Percentiles rank a stretch among this genome's conserved stretches.
Conservation (phyloP, 1,139 yeast species). For the Geotrichum klebahnii region DNA sequence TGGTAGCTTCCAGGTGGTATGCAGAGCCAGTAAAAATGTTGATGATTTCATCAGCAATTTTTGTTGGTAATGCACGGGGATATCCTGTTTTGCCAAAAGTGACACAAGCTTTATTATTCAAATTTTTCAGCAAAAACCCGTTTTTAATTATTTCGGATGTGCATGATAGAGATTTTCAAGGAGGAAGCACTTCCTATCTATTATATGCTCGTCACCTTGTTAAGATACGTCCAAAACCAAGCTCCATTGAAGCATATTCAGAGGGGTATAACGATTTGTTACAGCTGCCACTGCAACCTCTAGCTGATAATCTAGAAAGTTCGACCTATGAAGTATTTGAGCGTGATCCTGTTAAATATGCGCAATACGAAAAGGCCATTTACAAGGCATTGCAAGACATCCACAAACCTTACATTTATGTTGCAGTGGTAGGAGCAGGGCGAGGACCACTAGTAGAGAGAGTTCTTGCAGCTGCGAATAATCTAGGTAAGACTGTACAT, state of each 20-base stretch:
- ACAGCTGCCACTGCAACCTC: slow-evolving; percentile 69
- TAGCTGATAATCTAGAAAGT: slow-evolving; percentile 52
- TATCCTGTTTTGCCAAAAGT: slow-evolving; percentile 60
- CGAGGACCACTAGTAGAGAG: slow-evolving; percentile 71
- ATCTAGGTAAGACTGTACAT: slow-evolving; percentile 37
- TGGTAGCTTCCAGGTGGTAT: slow-evolving; percentile 54
- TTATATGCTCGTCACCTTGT: slow-evolving; percentile 53
- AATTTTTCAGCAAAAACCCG: slow-evolving; percentile 38
- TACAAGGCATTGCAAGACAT: slow-evolving; percentile 51
- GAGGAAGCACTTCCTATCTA: slow-evolving; percentile 47
- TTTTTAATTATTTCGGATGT: slow-evolving; percentile 37
- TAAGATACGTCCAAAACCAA: slow-evolving; percentile 37
- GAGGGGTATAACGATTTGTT: slow-evolving; percentile 42
- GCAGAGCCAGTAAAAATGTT: slow-evolving; percentile 60
- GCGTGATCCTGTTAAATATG: slow-evolving; percentile 62
- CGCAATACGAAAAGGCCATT: slow-evolving; percentile 63
- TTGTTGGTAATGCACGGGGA: slow-evolving; percentile 53
- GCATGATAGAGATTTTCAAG: slow-evolving; percentile 36
- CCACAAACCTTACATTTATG: slow-evolving; percentile 27
- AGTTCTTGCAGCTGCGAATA: slow-evolving; percentile 44
- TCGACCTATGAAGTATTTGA: slow-evolving; percentile 67
- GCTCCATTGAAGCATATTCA: slow-evolving; percentile 39
- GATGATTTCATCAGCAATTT: slow-evolving; percentile 50
- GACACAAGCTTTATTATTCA: slow-evolving; percentile 47
- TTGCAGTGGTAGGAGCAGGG: slow-evolving; percentile 82